Conservation (phyloP, 208 protist genomes). For the Leishmania tropica region DNA sequence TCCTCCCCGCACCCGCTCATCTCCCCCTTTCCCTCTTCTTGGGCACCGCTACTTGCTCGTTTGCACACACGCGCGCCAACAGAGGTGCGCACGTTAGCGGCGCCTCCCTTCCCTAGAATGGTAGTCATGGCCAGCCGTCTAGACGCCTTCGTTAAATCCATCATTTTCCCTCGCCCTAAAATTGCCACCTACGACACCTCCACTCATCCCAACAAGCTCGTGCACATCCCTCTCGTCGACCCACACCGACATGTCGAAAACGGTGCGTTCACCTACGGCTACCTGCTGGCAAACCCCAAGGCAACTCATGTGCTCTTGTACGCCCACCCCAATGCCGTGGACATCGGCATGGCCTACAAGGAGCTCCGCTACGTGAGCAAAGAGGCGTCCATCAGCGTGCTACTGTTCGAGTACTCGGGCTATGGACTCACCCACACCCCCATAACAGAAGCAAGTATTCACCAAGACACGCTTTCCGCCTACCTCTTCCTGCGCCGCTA, state of each 20-base stretch:
- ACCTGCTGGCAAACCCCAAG: conserved; percentile 51
- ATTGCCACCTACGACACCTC: conserved; percentile 58
- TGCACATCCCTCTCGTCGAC: conserved; percentile 72
- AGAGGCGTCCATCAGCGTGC: conserved; percentile 54
- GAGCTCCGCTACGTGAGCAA: conserved; percentile 67
- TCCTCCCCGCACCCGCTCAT: not conserved
- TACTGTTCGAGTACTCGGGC: conserved; percentile 83
- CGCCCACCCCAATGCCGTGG: conserved; percentile 85
- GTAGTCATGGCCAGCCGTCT: conserved; percentile 50
- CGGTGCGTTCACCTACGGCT: conserved; percentile 64
- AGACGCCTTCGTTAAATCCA: conserved; percentile 69
- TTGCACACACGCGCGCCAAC: not conserved
- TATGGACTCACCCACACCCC: conserved; percentile 70
- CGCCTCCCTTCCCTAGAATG: not conserved
- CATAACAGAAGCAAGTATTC: conserved; percentile 61
- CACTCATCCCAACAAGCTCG: conserved; percentile 40
- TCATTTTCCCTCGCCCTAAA: conserved; percentile 71
- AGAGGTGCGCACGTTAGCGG: not conserved
- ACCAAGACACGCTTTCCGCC: conserved; percentile 66
- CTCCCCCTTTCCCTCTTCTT: not conserved
- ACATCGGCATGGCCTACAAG: conserved; percentile 79
- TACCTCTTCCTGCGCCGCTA: conserved; percentile 65
- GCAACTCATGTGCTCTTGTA: conserved; percentile 77
- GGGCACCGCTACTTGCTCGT: not conserved
- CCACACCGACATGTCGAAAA: conserved; percentile 45